Evolutionary conservation across 2,329 filamentous ascomycete genomes (phyloP).

Genomic region (Penicillium sp.): DNA sequence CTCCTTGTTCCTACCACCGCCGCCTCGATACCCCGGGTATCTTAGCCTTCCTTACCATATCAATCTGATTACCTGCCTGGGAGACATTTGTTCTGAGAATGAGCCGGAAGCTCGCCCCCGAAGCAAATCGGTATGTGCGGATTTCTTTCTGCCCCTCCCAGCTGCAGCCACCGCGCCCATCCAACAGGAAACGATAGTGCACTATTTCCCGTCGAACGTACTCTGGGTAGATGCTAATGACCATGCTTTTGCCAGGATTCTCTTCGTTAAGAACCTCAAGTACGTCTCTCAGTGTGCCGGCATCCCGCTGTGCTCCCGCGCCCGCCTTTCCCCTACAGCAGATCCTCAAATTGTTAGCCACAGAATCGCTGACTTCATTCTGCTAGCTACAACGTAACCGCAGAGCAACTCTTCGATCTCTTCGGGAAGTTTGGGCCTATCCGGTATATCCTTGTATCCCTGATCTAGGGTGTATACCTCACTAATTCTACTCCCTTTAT

Average conservation of each 20-base stretch:
- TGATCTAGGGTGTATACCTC: conserved; percentile 7
- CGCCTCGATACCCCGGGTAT: conserved; percentile 31
- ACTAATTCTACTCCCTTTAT: conserved; percentile 20
- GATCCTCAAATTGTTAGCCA: conserved; percentile 1
- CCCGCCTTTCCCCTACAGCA: neutral
- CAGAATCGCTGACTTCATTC: conserved; percentile 10
- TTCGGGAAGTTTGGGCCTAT: conserved; percentile 97
- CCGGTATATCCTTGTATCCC: conserved; percentile 57
- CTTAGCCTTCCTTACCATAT: conserved; percentile 15
- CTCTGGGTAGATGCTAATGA: conserved; percentile 9
- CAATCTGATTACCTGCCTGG: conserved; percentile 14
- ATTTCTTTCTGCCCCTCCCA: conserved; percentile 30
- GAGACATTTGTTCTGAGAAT: conserved; percentile 35
- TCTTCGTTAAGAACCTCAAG: conserved; percentile 99
- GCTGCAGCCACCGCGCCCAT: no score
- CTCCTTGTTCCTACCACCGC: conserved; percentile 20
- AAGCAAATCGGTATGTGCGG: conserved; percentile 87
- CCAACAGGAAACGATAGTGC: neutral
- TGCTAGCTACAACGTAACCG: conserved; percentile 92
- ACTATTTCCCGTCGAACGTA: neutral
- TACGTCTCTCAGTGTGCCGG: conserved; percentile 45
- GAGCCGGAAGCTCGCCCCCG: conserved; percentile 83
- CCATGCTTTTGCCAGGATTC: conserved; percentile 63
- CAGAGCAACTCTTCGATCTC: conserved; percentile 96
- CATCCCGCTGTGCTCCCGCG: conserved; percentile 4